Evolutionary conservation across 805 yeast species (phyloP).

Genomic region (Zygoascus ofunaensis): DNA sequence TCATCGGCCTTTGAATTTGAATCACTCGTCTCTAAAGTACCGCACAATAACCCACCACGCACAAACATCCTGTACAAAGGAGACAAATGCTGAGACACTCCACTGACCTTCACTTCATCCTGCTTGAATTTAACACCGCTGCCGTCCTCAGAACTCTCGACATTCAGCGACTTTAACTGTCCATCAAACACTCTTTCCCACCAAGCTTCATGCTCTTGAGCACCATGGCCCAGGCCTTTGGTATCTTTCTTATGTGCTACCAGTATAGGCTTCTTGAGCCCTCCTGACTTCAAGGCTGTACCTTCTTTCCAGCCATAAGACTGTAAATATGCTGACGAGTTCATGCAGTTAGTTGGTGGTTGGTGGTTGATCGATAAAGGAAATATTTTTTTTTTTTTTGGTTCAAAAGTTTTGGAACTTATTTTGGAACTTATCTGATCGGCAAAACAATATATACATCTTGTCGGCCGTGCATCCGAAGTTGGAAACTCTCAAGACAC

Average conservation of each 20-base stretch:
- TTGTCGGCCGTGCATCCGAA: too few relatives aligned
- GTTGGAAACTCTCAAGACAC: too few relatives aligned
- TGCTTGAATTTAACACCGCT: conserved; percentile 45
- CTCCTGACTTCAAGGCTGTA: conserved; percentile 70
- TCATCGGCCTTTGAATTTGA: conserved; percentile 13
- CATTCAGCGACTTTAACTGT: conserved; percentile 70
- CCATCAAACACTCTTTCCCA: conserved; percentile 97
- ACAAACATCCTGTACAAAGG: conserved; percentile 84
- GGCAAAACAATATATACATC: too few relatives aligned
- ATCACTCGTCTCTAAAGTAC: conserved; percentile 27
- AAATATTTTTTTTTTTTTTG: neutral
- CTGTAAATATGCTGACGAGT: conserved; percentile 61
- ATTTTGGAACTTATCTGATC: too few relatives aligned
- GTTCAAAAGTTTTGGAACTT: too few relatives aligned
- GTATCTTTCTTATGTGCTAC: conserved; percentile 86
- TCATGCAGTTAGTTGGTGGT: conserved; percentile 49
- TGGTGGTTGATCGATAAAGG: too few relatives aligned
- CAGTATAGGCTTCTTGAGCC: conserved; percentile 72
- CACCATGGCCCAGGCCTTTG: conserved; percentile 78
- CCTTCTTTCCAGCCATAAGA: conserved; percentile 92
- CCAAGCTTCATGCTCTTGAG: conserved; percentile 80
- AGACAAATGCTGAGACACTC: conserved; percentile 41
- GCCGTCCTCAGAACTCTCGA: conserved; percentile 25
- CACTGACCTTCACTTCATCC: conserved; percentile 41
- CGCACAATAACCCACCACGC: conserved; percentile 73